phyloP scores from a whole-genome alignment of 352 stramenopile genomes.

The Pythium rhizo-oryzae region DNA sequence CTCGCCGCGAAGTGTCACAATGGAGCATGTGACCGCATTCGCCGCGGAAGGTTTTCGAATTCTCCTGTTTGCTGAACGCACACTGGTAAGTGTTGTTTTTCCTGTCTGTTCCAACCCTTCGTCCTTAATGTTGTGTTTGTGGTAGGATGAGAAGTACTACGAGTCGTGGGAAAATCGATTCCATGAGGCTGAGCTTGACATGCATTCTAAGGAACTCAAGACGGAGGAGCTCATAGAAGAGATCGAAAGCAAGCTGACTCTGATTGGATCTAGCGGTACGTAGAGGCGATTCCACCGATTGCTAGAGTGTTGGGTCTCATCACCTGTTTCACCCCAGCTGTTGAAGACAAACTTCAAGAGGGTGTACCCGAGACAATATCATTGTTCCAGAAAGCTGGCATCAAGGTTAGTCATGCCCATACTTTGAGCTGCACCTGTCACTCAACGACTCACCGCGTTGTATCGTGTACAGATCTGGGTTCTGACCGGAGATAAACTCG shows the following conservation, averaged over 20 bases:
- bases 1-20: constrained; percentile 52
- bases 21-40: constrained; percentile 84
- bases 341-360: constrained; percentile 98
- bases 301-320: not conserved
- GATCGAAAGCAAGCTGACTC: constrained; percentile 81
- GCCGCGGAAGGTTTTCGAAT: constrained; percentile 85
- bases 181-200: constrained; percentile 70
- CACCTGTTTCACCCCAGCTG: constrained; percentile 50
- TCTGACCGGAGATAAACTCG: constrained; percentile 97
- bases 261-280: constrained; percentile 86
- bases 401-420: constrained; percentile 87
- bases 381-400: constrained; percentile 90
- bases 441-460: too few species aligned
- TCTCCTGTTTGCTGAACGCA: constrained; percentile 77
- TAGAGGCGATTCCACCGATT: not conserved
- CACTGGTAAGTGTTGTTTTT: constrained; percentile 44
- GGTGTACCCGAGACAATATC: constrained; percentile 94
- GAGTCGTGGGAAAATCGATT: constrained; percentile 67
- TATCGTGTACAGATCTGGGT: constrained; percentile 84
- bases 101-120: not conserved
- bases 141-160: constrained; percentile 71
- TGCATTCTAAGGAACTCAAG: constrained; percentile 62
- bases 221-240: constrained; percentile 66
- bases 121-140: not conserved
- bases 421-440: not conserved